Evolutionary conservation across 2,329 filamentous ascomycete genomes (phyloP).

Genomic region (Westerdykella ornata): DNA sequence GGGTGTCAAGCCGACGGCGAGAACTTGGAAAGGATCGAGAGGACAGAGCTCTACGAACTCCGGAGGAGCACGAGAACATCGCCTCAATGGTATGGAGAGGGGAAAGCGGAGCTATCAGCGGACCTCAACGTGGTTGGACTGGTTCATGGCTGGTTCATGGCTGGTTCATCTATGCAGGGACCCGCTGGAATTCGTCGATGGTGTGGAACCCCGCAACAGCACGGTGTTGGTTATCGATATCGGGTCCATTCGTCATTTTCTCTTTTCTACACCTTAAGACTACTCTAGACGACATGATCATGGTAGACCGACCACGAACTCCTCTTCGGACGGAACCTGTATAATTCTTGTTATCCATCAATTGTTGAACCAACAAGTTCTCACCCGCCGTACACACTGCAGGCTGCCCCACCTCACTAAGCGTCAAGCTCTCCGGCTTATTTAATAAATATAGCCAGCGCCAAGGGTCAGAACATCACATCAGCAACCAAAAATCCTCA

Average conservation of each 20-base stretch:
- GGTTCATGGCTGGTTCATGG: background rate
- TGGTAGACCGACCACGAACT: too few relatives aligned
- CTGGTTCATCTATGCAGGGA: background rate
- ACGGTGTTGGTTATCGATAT: background rate
- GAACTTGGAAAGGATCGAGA: conserved; percentile 2
- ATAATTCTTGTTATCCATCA: too few relatives aligned
- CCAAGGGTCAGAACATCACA: too few relatives aligned
- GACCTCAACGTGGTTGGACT: background rate
- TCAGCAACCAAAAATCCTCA: too few relatives aligned
- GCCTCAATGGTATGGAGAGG: conserved; percentile 9
- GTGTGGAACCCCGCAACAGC: conserved; percentile 6
- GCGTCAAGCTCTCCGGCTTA: too few relatives aligned
- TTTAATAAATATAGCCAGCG: too few relatives aligned
- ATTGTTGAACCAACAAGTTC: too few relatives aligned
- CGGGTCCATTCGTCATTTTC: conserved; percentile 2
- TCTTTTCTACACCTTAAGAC: background rate
- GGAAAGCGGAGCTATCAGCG: conserved; percentile 18
- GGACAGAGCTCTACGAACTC: conserved; percentile 13
- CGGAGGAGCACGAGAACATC: conserved; percentile 22
- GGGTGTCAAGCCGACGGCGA: conserved; percentile 5
- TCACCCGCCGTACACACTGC: too few relatives aligned
- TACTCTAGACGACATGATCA: too few relatives aligned
- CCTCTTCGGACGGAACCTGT: too few relatives aligned
- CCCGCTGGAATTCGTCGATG: too few relatives aligned
- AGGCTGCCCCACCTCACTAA: too few relatives aligned